These are phyloP conservation scores for Mycena galericulata DNA, from an alignment of 768 basidiomycete species.

Conservation along the genomic window DNA sequence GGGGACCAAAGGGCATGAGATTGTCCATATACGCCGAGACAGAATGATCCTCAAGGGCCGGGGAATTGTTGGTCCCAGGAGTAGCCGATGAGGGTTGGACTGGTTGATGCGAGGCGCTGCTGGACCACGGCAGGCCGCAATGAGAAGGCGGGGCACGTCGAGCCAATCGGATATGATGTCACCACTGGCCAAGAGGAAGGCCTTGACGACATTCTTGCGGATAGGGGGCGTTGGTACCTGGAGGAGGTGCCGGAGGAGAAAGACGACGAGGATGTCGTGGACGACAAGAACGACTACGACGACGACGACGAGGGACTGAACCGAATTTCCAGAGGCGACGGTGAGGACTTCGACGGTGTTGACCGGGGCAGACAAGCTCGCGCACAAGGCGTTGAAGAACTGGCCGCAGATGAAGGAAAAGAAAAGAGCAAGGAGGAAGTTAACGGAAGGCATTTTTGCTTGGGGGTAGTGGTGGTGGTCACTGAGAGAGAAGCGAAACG, in stretches of 20 bases:
- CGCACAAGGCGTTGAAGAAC: neutral
- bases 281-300: neutral
- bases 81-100: no score
- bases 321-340: neutral
- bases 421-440: neutral
- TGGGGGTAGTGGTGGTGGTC: constrained; percentile 4
- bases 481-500: neutral
- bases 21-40: no score
- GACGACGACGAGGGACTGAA: neutral
- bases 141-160: no score
- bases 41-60: no score
- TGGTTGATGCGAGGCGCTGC: no score
- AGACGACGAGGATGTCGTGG: neutral
- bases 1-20: no score
- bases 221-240: neutral
- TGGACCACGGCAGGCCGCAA: no score
- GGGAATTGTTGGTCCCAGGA: no score
- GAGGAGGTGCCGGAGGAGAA: neutral
- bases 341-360: neutral
- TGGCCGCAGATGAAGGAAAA: neutral
- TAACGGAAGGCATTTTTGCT: neutral
- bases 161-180: no score
- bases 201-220: no score
- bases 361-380: neutral
- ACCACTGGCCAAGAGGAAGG: no score